These are phyloP conservation scores for Colletotrichum cordylinicola DNA, from an alignment of 2,329 filamentous ascomycete genomes.

Conservation along the genomic window DNA sequence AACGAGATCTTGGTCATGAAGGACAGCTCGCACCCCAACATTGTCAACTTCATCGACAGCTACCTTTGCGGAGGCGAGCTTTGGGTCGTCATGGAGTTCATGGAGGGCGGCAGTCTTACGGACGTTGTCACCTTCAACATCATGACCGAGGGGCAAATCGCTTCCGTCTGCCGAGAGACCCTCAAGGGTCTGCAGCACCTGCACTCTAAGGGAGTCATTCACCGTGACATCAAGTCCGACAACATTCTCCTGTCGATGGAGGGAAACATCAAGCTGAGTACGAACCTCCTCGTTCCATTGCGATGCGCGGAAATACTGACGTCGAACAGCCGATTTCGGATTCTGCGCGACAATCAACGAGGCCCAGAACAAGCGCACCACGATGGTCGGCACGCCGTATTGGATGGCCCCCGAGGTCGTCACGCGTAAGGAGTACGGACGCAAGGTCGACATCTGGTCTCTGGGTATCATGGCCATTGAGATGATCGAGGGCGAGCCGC, in stretches of 20 bases:
- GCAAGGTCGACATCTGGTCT: conserved; percentile 99
- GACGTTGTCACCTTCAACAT: conserved; percentile 99
- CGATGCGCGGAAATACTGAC: conserved; percentile 32
- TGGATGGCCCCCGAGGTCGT: conserved; percentile 99
- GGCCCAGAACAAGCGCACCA: conserved; percentile 94
- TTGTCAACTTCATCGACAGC: conserved; percentile 99
- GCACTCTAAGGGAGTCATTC: conserved; percentile 97
- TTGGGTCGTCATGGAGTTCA: conserved; percentile 99
- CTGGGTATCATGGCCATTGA: conserved; percentile 99
- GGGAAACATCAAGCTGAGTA: conserved; percentile 97
- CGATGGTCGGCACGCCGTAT: conserved; percentile 98
- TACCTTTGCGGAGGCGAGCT: conserved; percentile 89
- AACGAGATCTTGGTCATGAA: conserved; percentile 99
- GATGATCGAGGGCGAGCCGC: conserved; percentile 99
- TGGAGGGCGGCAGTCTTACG: conserved; percentile 97
- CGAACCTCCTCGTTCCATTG: conserved; percentile 34
- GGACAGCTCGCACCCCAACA: conserved; percentile 96
- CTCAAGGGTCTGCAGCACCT: conserved; percentile 91
- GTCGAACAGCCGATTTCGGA: conserved; percentile 84
- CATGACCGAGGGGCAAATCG: conserved; percentile 98
- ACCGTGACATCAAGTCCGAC: conserved; percentile 98
- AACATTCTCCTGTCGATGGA: conserved; percentile 94
- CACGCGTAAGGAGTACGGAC: conserved; percentile 94
- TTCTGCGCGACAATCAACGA: conserved; percentile 99
- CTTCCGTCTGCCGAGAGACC: conserved; percentile 93